A percentile compares a stretch with the other conserved stretches of the same genome.
These are phyloP conservation scores for Quercus bicolor DNA, from an alignment of 306 rosid species.

Conservation along the genomic window DNA sequence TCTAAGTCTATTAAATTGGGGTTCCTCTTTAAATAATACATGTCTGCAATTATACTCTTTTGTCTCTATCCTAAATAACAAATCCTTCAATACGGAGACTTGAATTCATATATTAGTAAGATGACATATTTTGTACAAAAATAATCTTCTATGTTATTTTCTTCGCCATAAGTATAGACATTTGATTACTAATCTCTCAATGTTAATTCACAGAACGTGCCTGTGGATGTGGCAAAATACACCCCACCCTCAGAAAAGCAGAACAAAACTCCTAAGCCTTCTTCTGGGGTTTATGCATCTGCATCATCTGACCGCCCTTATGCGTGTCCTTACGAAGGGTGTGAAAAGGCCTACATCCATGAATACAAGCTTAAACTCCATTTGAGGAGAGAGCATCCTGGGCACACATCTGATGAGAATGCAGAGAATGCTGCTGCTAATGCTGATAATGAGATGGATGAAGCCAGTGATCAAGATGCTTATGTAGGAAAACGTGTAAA, in stretches of 20 bases:
- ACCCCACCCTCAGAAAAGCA: constrained; percentile 69
- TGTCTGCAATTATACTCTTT: background rate
- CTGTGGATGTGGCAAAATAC: constrained; percentile 62
- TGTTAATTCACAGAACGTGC: constrained; percentile 45
- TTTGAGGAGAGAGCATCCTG: constrained; percentile 91
- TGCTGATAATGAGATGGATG: constrained; percentile 79
- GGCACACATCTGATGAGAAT: constrained; percentile 67
- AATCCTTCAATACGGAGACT: background rate
- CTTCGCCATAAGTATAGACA: background rate
- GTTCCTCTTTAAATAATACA: background rate
- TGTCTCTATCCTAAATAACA: background rate
- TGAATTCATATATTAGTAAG: background rate
- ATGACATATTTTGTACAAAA: background rate
- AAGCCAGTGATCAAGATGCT: constrained; percentile 87
- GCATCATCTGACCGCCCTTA: constrained; percentile 92
- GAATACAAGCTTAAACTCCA: constrained; percentile 95
- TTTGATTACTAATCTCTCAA: constrained; percentile 14
- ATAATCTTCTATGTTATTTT: background rate
- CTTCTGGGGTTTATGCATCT: constrained; percentile 61
- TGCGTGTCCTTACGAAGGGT: constrained; percentile 90
- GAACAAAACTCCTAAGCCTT: constrained; percentile 54
- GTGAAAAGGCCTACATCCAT: constrained; percentile 89
- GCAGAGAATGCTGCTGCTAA: constrained; percentile 52
- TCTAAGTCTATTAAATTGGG: background rate
- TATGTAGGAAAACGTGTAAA: constrained; percentile 58